These are phyloP conservation scores for Epichloe coenophiala DNA, from an alignment of 2,329 filamentous ascomycete species.

Conservation along the genomic window DNA sequence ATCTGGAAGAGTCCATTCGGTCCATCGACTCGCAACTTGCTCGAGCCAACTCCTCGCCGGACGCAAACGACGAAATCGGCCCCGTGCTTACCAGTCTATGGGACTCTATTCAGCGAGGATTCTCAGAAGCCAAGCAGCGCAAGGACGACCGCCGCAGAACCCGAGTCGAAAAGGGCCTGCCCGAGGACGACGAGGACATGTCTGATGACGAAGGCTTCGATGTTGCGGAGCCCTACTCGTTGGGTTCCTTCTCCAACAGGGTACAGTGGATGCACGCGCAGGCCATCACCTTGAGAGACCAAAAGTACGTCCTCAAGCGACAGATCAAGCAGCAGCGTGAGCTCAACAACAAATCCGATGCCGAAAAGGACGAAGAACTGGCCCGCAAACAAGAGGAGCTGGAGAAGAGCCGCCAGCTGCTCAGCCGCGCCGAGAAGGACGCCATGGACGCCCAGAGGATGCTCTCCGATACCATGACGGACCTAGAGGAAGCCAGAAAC, in stretches of 20 bases:
- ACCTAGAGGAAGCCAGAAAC: constrained; percentile 28
- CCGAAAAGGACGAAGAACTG: constrained; percentile 53
- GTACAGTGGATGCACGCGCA: constrained; percentile 69
- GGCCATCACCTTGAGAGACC: constrained; percentile 66
- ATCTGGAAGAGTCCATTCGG: constrained; percentile 49
- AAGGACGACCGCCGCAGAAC: constrained; percentile 39
- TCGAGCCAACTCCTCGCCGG: constrained; percentile 17
- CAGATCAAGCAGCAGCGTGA: constrained; percentile 95
- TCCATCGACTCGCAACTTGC: constrained; percentile 31
- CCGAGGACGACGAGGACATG: constrained; percentile 42
- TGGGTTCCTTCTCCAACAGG: constrained; percentile 63
- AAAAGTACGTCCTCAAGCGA: constrained; percentile 76
- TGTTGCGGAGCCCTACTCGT: constrained; percentile 49
- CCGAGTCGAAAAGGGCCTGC: constrained; percentile 41
- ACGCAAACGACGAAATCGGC: constrained; percentile 40
- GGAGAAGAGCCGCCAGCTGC: constrained; percentile 25
- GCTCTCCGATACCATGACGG: constrained; percentile 32
- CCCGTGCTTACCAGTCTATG: constrained; percentile 39
- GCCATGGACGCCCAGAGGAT: constrained; percentile 29
- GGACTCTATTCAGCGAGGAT: constrained; percentile 38
- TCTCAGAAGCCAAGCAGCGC: constrained; percentile 40
- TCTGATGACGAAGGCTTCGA: constrained; percentile 49
- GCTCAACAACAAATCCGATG: constrained; percentile 76
- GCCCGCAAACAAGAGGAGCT: constrained; percentile 43
- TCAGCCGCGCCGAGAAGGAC: constrained; percentile 25